phyloP scores from a whole-genome alignment of 331 rosid species.

The Ulmus americana region DNA sequence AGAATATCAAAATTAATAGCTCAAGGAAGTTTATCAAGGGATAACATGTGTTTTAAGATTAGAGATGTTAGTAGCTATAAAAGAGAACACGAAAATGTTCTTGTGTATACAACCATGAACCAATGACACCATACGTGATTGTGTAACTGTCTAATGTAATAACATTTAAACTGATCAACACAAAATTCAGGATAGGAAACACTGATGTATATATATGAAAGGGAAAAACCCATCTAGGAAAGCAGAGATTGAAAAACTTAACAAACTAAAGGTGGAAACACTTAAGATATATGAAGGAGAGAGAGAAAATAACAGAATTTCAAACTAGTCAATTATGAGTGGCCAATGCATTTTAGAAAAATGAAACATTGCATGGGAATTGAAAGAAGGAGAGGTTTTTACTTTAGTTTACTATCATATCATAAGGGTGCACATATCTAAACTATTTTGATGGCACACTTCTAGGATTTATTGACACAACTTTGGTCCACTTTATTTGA shows the following conservation, averaged over 20 bases:
- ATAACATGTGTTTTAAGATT: not conserved
- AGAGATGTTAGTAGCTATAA: not conserved
- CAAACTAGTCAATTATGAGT: not conserved
- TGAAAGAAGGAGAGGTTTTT: not conserved
- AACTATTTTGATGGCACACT: not conserved
- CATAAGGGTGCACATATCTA: not conserved
- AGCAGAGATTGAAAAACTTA: not conserved
- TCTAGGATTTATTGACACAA: not conserved
- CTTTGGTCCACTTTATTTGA: not conserved
- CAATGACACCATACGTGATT: not conserved
- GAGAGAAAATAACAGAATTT: not conserved
- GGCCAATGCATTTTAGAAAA: not conserved
- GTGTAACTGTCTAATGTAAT: not conserved
- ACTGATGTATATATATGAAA: not conserved
- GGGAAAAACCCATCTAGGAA: not conserved
- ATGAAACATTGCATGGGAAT: not conserved
- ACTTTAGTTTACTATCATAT: not conserved
- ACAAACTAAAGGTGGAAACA: not conserved
- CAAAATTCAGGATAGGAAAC: not conserved
- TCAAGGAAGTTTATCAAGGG: slow-evolving; percentile 1
- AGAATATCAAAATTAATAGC: slow-evolving; percentile 13
- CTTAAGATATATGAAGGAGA: not conserved
- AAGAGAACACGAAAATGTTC: not conserved
- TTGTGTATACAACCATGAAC: not conserved
- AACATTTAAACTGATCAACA: not conserved